Conservation (phyloP, 495 filamentous ascomycete genomes). For the Neurospora sp. region DNA sequence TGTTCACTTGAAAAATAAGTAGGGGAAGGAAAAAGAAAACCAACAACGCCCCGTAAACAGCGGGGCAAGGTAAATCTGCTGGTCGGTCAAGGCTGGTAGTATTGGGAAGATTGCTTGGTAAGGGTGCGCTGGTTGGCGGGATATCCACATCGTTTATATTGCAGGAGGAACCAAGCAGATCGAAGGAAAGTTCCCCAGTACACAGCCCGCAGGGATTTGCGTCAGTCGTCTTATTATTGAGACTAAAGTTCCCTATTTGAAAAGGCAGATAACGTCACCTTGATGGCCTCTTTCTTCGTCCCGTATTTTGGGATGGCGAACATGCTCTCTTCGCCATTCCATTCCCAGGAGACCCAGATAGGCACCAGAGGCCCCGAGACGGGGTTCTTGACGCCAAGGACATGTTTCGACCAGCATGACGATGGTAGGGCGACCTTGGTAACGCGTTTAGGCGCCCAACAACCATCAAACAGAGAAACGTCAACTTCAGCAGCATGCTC, state of each 20-base stretch:
- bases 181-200: neutral
- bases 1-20: neutral
- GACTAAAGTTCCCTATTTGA: neutral
- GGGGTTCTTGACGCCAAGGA: conserved; percentile 14
- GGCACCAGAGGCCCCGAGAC: conserved; percentile 1
- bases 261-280: neutral
- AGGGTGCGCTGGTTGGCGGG: conserved; percentile 13
- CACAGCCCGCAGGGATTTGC: neutral
- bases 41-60: neutral
- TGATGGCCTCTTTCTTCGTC: neutral
- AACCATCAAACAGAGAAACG: conserved; percentile 34
- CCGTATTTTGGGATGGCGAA: neutral
- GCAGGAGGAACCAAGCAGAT: neutral
- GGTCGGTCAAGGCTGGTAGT: neutral
- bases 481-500: neutral
- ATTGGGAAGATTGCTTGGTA: neutral
- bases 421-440: conserved; percentile 14
- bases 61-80: neutral
- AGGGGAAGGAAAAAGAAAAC: neutral
- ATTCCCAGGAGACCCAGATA: neutral
- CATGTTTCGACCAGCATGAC: conserved; percentile 27
- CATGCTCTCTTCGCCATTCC: neutral
- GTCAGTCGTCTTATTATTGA: neutral
- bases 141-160: conserved; percentile 13
- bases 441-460: conserved; percentile 27